Evolutionary conservation across 208 protist genomes (phyloP).

Genomic region (Lotmaria passim): DNA sequence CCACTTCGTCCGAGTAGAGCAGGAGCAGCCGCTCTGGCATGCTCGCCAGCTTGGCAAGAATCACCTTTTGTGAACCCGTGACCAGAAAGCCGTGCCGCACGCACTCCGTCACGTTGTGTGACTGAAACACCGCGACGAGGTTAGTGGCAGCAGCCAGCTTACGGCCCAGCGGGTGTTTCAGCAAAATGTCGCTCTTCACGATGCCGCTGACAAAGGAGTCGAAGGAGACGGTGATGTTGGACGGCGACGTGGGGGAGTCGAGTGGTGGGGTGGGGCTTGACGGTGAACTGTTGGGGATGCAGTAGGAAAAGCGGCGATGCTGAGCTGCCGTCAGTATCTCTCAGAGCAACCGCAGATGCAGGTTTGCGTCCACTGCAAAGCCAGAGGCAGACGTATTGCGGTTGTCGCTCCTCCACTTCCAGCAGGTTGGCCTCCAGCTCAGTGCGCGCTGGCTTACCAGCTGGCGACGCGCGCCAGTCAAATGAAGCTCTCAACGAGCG

Average conservation of each 20-base stretch:
- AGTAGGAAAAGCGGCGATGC: slow-evolving; percentile 20
- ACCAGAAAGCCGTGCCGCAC: no score
- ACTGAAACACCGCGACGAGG: slow-evolving; percentile 74
- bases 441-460: background rate
- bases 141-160: slow-evolving; percentile 82
- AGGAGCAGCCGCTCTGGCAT: slow-evolving; percentile 61
- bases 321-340: background rate
- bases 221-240: slow-evolving; percentile 68
- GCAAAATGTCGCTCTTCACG: slow-evolving; percentile 79
- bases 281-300: no score
- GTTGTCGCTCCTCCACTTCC: background rate
- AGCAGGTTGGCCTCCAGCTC: background rate
- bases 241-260: slow-evolving; percentile 18
- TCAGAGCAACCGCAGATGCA: background rate
- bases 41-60: slow-evolving; percentile 67
- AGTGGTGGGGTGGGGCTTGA: background rate
- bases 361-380: background rate
- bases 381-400: slow-evolving; percentile 36
- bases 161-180: slow-evolving; percentile 80
- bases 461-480: background rate
- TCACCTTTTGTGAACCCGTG: slow-evolving; percentile 55
- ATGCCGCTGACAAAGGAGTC: slow-evolving; percentile 84
- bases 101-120: slow-evolving; percentile 80
- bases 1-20: slow-evolving; percentile 70
- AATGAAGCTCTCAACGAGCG: slow-evolving; percentile 18